These are phyloP conservation scores for Chalciporus sphaerocephalus DNA, from an alignment of 768 basidiomycete species.

Conservation along the genomic window DNA sequence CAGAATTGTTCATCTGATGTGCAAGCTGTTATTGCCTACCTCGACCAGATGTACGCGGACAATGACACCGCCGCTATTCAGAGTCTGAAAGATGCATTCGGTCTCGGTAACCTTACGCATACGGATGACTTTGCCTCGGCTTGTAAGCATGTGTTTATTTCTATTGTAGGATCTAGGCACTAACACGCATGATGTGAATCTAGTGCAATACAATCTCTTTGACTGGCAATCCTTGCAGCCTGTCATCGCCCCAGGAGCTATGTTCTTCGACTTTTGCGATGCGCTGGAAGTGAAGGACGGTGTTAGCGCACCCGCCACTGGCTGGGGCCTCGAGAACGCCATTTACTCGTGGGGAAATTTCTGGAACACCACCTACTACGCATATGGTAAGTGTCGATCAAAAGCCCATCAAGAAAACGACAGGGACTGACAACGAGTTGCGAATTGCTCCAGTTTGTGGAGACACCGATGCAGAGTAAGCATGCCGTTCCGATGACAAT, in stretches of 20 bases:
- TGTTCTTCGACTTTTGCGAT: slow-evolving; percentile 40
- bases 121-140: slow-evolving; percentile 65
- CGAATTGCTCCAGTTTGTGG: slow-evolving; percentile 46
- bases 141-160: slow-evolving; percentile 27
- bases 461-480: slow-evolving; percentile 36
- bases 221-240: slow-evolving; percentile 67
- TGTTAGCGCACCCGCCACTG: slow-evolving; percentile 39
- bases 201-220: slow-evolving; percentile 51
- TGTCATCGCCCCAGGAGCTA: slow-evolving; percentile 36
- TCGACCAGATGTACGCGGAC: slow-evolving; percentile 53
- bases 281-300: slow-evolving; percentile 38
- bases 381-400: slow-evolving; percentile 39
- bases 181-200: slow-evolving; percentile 29
- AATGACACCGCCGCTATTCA: slow-evolving; percentile 46
- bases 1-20: slow-evolving; percentile 72
- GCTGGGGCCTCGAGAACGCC: slow-evolving; percentile 63
- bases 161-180: not conserved
- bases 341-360: slow-evolving; percentile 57
- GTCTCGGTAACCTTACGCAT: slow-evolving; percentile 53
- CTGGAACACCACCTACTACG: slow-evolving; percentile 51
- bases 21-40: slow-evolving; percentile 54
- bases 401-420: not conserved
- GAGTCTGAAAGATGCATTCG: slow-evolving; percentile 53
- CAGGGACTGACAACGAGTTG: not conserved
- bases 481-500: too few species aligned